phyloP scores from a whole-genome alignment of 257 asterid genomes.

The Nicotiana tomentosiformis region DNA sequence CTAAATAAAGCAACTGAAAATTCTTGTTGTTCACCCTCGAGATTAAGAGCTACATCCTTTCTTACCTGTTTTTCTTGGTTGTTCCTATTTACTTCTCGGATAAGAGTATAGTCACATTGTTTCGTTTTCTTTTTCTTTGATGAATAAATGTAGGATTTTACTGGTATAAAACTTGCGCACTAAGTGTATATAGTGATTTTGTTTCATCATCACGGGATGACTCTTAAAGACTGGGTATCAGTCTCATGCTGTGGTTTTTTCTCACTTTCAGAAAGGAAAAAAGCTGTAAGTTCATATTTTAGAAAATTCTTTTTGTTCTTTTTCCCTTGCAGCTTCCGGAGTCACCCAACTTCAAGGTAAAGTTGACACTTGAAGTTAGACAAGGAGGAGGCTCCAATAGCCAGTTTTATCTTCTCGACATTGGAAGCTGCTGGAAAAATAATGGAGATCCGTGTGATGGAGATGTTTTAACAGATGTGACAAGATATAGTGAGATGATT shows the following conservation, averaged over 20 bases:
- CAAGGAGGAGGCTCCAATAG: slow-evolving; percentile 81
- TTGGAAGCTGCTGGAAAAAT: slow-evolving; percentile 89
- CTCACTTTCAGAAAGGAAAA: neutral
- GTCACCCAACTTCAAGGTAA: slow-evolving; percentile 78
- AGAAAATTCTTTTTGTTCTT: neutral
- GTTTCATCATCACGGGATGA: neutral
- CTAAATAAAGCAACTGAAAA: neutral
- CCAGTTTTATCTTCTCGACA: slow-evolving; percentile 73
- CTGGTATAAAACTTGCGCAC: neutral
- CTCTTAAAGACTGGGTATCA: neutral
- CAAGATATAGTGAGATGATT: slow-evolving; percentile 84
- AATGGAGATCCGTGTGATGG: slow-evolving; percentile 73
- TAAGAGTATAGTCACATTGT: neutral
- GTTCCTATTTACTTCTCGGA: neutral
- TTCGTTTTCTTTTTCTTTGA: neutral
- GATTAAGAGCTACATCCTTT: neutral
- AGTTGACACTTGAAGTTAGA: slow-evolving; percentile 52
- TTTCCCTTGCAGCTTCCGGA: slow-evolving; percentile 46
- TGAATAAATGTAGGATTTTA: neutral
- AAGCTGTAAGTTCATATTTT: neutral
- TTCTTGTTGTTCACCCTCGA: neutral
- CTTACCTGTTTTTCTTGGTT: neutral
- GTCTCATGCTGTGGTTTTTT: neutral
- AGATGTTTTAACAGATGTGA: slow-evolving; percentile 67
- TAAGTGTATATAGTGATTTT: neutral